These are phyloP conservation scores for Lodderomyces metapsilosis DNA, from an alignment of 1,139 yeast species.

Conservation along the genomic window DNA sequence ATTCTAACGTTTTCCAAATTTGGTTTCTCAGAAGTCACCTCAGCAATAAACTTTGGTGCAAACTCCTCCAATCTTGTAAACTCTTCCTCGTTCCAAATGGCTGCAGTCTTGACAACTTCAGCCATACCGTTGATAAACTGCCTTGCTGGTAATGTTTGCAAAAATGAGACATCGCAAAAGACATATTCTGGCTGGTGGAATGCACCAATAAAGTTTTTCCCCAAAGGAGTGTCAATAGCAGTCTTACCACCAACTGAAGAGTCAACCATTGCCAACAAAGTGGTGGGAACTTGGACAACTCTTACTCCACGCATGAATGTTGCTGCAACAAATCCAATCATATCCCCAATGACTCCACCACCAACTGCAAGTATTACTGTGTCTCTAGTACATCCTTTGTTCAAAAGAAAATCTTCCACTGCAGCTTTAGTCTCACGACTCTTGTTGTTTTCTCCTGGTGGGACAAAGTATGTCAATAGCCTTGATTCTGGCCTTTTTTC, in stretches of 20 bases:
- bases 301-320: slow-evolving; percentile 99
- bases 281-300: slow-evolving; percentile 91
- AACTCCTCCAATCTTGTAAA: slow-evolving; percentile 80
- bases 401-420: slow-evolving; percentile 85
- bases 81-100: slow-evolving; percentile 92
- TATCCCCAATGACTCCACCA: slow-evolving; percentile 98
- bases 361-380: slow-evolving; percentile 94
- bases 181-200: slow-evolving; percentile 95
- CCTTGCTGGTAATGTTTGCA: slow-evolving; percentile 85
- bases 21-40: slow-evolving; percentile 46
- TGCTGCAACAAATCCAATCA: slow-evolving; percentile 98
- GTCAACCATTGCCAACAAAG: slow-evolving; percentile 94
- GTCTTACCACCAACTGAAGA: slow-evolving; percentile 98
- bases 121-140: slow-evolving; percentile 99
- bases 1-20: slow-evolving; percentile 67
- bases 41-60: slow-evolving; percentile 64
- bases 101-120: slow-evolving; percentile 97
- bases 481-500: slow-evolving; percentile 51
- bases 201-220: slow-evolving; percentile 95
- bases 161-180: slow-evolving; percentile 83
- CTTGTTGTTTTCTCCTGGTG: slow-evolving; percentile 95
- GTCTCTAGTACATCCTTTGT: slow-evolving; percentile 93
- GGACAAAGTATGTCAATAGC: slow-evolving; percentile 67
- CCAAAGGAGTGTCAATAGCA: slow-evolving; percentile 96
- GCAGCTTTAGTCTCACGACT: slow-evolving; percentile 86